phyloP scores from a whole-genome alignment of 2,329 filamentous ascomycete species.

The Hypoxylon sp. region DNA sequence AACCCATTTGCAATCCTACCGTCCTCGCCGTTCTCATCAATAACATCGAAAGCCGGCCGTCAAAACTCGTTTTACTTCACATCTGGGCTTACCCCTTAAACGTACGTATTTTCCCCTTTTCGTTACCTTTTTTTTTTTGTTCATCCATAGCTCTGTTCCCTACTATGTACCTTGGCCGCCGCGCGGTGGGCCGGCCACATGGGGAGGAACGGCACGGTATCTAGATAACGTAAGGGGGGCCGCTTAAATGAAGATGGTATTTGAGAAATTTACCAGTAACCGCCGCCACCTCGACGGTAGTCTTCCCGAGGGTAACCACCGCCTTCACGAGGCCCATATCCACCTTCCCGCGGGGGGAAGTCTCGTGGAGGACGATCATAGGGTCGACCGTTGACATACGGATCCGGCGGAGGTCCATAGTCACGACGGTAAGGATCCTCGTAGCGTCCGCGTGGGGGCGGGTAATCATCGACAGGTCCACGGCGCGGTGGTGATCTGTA shows the following conservation, averaged over 20 bases:
- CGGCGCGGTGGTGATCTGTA: constrained; percentile 86
- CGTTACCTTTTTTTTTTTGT: constrained; percentile 28
- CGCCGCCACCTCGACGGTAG: constrained; percentile 53
- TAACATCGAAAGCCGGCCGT: constrained; percentile 35
- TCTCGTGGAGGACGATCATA: constrained; percentile 71
- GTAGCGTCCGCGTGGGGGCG: constrained; percentile 76
- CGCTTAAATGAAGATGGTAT: constrained; percentile 45
- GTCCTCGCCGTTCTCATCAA: constrained; percentile 40
- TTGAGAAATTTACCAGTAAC: constrained; percentile 56
- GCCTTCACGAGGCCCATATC: constrained; percentile 60
- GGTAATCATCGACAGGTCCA: constrained; percentile 80
- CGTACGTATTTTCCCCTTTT: constrained; percentile 23
- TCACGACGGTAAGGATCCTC: constrained; percentile 84
- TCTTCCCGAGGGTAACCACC: constrained; percentile 55
- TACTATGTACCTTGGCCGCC: constrained; percentile 15
- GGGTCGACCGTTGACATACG: constrained; percentile 71
- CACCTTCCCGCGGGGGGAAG: constrained; percentile 65
- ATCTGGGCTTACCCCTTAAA: constrained; percentile 30
- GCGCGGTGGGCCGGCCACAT: constrained; percentile 17
- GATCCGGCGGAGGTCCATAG: constrained; percentile 72
- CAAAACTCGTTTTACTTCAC: constrained; percentile 36
- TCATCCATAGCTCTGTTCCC: constrained; percentile 15
- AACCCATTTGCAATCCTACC: constrained; percentile 39
- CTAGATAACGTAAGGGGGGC: constrained; percentile 56
- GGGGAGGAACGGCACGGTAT: constrained; percentile 43